Base-by-base conservation (phyloP, 768 basidiomycete species). In the Asterophora lycoperdoides region DNA sequence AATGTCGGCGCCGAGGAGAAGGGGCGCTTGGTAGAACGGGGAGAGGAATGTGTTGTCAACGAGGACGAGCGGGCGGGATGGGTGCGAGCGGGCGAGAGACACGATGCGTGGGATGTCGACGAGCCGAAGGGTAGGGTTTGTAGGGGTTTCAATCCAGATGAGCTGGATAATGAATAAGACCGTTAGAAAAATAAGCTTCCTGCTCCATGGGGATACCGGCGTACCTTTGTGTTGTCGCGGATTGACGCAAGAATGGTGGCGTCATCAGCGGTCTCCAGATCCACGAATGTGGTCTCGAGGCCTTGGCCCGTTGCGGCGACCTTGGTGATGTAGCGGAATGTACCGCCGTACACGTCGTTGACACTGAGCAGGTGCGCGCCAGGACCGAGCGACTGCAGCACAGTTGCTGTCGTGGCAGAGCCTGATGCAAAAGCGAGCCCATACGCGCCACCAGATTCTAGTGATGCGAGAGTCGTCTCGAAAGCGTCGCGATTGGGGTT, bases 21-120 rank as follows among this genome's bases (percentile, higher is more conserved):
- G 81, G 0, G 94, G 94, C 0, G 90, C 91, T 33, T 83, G 79
- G 72, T 86, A 97, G 71, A 83, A 97, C 0, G 95, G 91, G 0
- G 92, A 94, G 34, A 93, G 76, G 78, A 95, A 96, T 18, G 93
- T 96, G 71, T 89, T 93, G 74, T 97, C 94, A 38, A 97, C 87
- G 40, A 94, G 79, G 11, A 99, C 80, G 23, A 93, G 71, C 0
- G 94, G 93, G 0, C 68, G 62, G 0, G 80, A 75, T 0, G 81
- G 77, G 44, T 86, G 83, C 0, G 79, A 70, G 46, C 74, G 78
- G 2, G 84, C 83, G 42, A 95, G 68, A 9, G 75, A 61, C 19
- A 81, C 76, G 55, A 98, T 79, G 46, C 81, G 79, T 1, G 74
- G 66, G 62, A 98, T 84, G 60, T 92, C 87, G 33, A 94, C 83